A percentile compares a stretch with the other conserved stretches of the same genome.
phyloP scores from a whole-genome alignment of 1,284 basidiomycete species.

The Agaricales sp. region DNA sequence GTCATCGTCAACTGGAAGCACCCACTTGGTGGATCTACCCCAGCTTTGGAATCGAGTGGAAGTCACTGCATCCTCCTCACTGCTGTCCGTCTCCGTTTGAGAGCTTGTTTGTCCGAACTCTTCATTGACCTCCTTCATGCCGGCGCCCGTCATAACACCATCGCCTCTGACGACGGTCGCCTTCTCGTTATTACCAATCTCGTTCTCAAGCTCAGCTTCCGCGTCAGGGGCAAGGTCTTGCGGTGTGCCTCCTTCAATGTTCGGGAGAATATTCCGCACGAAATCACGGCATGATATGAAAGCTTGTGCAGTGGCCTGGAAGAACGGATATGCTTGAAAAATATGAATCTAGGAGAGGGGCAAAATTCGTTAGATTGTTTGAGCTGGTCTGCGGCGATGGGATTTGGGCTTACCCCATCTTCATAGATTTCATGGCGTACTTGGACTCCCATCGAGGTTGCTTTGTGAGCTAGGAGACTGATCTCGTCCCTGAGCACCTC shows the following conservation, averaged over 20 bases:
- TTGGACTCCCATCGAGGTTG: slow-evolving; percentile 76
- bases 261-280: slow-evolving; percentile 49
- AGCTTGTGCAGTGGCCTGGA: slow-evolving; percentile 62
- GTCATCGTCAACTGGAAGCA: slow-evolving; percentile 19
- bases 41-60: slow-evolving; percentile 33
- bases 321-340: slow-evolving; percentile 84
- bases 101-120: slow-evolving; percentile 19
- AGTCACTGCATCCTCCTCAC: slow-evolving; percentile 17
- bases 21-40: slow-evolving; percentile 23
- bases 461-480: slow-evolving; percentile 91
- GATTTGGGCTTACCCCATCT: slow-evolving; percentile 63
- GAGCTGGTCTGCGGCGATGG: slow-evolving; percentile 6
- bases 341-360: slow-evolving; percentile 71
- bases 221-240: slow-evolving; percentile 41
- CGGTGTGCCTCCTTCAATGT: slow-evolving; percentile 34
- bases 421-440: slow-evolving; percentile 91
- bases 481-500: slow-evolving; percentile 93
- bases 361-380: background rate
- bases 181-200: slow-evolving; percentile 56
- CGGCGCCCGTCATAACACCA: slow-evolving; percentile 38
- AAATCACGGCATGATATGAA: slow-evolving; percentile 73
- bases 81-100: slow-evolving; percentile 15
- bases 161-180: slow-evolving; percentile 58
- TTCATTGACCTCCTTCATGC: slow-evolving; percentile 26
- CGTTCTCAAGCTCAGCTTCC: slow-evolving; percentile 47